phyloP scores from a whole-genome alignment of 2,329 filamentous ascomycete species.

The Orbilia oligospora region DNA sequence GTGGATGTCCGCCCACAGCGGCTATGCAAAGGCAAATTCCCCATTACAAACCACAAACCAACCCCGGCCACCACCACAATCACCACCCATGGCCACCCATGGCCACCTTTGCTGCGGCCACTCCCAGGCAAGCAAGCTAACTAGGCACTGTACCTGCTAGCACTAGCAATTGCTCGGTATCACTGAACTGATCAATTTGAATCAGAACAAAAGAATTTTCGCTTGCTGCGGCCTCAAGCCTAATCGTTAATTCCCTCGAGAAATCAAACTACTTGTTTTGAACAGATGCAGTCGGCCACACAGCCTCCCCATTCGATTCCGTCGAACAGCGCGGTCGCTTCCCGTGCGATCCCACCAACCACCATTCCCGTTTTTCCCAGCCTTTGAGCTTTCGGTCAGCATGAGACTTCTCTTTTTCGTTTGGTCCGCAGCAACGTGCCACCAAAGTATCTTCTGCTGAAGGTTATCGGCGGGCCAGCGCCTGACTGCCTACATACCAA shows the following conservation, averaged over 20 bases:
- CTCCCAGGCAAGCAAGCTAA: conserved; percentile 1
- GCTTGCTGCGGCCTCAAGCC: conserved; percentile 27
- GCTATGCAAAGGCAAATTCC: conserved; percentile 41
- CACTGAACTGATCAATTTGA: conserved; percentile 15
- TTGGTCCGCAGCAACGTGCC: conserved; percentile 45
- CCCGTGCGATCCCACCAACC: conserved; percentile 45
- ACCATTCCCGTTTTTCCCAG: conserved; percentile 19
- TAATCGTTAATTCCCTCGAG: conserved; percentile 22
- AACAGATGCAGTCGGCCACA: conserved; percentile 20
- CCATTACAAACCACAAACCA: conserved; percentile 17
- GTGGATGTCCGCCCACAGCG: conserved; percentile 14
- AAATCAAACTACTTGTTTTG: conserved; percentile 36
- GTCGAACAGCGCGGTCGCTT: conserved; percentile 42
- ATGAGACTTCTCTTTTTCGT: conserved; percentile 21
- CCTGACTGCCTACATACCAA: conserved; percentile 30
- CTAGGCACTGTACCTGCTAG: not conserved
- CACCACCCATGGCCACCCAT: conserved; percentile 7
- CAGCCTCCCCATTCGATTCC: conserved; percentile 45
- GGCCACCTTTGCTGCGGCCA: conserved; percentile 36
- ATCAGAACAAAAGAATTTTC: conserved; percentile 35
- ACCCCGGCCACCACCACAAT: conserved; percentile 22
- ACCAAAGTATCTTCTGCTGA: conserved; percentile 9
- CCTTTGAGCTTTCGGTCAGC: conserved; percentile 22
- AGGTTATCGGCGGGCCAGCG: conserved; percentile 1
- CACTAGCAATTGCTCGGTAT: conserved; percentile 22